A percentile compares a stretch with the other conserved stretches of the same genome.
phyloP scores from a whole-genome alignment of 257 asterid species.

The Fraxinus americana region DNA sequence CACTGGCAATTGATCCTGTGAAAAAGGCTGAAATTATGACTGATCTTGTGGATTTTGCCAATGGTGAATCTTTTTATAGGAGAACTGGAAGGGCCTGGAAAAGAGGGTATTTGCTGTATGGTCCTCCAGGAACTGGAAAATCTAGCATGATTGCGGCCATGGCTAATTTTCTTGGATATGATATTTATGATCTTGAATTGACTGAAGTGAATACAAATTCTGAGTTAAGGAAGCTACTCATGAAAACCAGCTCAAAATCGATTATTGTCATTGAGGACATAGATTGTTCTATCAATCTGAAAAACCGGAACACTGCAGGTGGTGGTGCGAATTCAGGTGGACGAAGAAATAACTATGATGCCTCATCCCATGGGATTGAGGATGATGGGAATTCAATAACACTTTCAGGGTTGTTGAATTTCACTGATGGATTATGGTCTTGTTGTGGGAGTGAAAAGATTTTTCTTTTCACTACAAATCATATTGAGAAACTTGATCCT shows the following conservation, averaged over 20 bases:
- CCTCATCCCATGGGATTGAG: neutral
- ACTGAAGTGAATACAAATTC: slow-evolving; percentile 42
- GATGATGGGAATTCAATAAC: slow-evolving; percentile 8
- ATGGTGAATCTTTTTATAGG: slow-evolving; percentile 36
- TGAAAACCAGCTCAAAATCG: slow-evolving; percentile 43
- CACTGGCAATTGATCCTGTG: slow-evolving; percentile 38
- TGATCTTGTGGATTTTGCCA: slow-evolving; percentile 35
- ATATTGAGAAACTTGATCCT: slow-evolving; percentile 13
- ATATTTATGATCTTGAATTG: slow-evolving; percentile 47
- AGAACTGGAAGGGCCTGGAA: slow-evolving; percentile 49
- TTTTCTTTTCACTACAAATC: slow-evolving; percentile 14
- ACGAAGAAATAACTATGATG: slow-evolving; percentile 3
- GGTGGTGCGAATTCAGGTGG: neutral
- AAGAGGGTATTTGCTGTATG: slow-evolving; percentile 41
- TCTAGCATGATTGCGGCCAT: slow-evolving; percentile 57
- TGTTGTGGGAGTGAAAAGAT: slow-evolving; percentile 12
- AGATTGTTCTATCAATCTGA: slow-evolving; percentile 40
- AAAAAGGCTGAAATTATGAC: slow-evolving; percentile 39
- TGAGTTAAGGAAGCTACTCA: slow-evolving; percentile 40
- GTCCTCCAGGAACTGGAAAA: slow-evolving; percentile 51
- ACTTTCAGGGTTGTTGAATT: slow-evolving; percentile 18
- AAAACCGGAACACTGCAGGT: slow-evolving; percentile 20
- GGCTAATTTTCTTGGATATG: slow-evolving; percentile 49
- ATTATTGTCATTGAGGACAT: slow-evolving; percentile 48
- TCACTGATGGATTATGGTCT: slow-evolving; percentile 6